phyloP scores from a whole-genome alignment of 768 basidiomycete genomes.

The Myochromella boudieri region DNA sequence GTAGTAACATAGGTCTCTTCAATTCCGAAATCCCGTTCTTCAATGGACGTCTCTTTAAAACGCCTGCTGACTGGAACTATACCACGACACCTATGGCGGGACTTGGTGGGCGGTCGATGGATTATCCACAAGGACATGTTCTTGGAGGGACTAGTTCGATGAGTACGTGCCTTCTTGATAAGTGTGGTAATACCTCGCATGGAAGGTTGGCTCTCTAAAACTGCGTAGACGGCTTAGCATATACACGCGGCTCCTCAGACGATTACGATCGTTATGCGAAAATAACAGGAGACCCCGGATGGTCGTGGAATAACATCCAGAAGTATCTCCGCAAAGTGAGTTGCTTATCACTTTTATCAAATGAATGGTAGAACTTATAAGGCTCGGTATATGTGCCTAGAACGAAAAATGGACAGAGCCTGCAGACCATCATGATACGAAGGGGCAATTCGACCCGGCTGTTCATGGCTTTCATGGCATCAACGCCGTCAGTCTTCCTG shows the following conservation, averaged over 20 bases:
- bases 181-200: not conserved
- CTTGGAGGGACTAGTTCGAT: slow-evolving; percentile 20
- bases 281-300: slow-evolving; percentile 28
- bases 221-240: slow-evolving; percentile 10
- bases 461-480: slow-evolving; percentile 29
- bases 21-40: slow-evolving; percentile 21
- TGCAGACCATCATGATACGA: slow-evolving; percentile 28
- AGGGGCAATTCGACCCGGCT: slow-evolving; percentile 28
- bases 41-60: slow-evolving; percentile 14
- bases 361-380: not conserved
- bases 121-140: slow-evolving; percentile 19
- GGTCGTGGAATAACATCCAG: slow-evolving; percentile 30
- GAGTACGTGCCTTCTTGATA: slow-evolving; percentile 7
- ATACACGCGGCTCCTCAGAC: slow-evolving; percentile 14
- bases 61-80: slow-evolving; percentile 21
- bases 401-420: slow-evolving; percentile 29
- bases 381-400: slow-evolving; percentile 1
- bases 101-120: slow-evolving; percentile 12
- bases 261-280: slow-evolving; percentile 29
- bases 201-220: too few species aligned
- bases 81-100: slow-evolving; percentile 15
- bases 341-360: not conserved
- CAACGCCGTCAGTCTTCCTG: slow-evolving; percentile 28
- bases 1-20: slow-evolving; percentile 14
- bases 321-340: slow-evolving; percentile 27